Percentiles rank a stretch among this genome's conserved stretches.
phyloP scores from a whole-genome alignment of 2,329 filamentous ascomycete genomes.

The Fusarium annulatum region DNA sequence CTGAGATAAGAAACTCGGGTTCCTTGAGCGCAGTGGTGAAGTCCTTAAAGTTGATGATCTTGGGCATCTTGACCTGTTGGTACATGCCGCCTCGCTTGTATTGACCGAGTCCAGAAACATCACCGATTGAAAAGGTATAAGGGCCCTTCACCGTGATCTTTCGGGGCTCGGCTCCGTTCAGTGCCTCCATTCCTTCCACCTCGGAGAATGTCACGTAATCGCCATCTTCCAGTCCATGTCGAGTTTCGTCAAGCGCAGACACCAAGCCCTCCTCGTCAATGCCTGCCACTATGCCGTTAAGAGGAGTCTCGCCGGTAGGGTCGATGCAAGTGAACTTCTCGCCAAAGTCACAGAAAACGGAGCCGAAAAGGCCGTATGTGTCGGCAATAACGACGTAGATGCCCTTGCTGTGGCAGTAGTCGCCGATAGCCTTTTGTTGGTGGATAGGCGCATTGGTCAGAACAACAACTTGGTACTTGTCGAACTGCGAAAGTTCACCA shows the following conservation, averaged over 20 bases:
- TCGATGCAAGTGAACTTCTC: conserved; percentile 93
- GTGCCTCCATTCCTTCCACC: conserved; percentile 87
- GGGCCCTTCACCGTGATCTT: conserved; percentile 95
- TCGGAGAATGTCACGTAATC: conserved; percentile 97
- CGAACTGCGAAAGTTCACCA: conserved; percentile 81
- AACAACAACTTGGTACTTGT: conserved; percentile 92
- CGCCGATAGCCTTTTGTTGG: conserved; percentile 84
- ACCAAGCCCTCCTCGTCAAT: conserved; percentile 92
- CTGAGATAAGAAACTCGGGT: conserved; percentile 90
- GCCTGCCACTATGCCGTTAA: conserved; percentile 87
- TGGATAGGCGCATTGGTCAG: conserved; percentile 85
- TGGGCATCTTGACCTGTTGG: conserved; percentile 98
- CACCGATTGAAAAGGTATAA: conserved; percentile 97
- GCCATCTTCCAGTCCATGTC: conserved; percentile 94
- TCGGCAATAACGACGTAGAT: conserved; percentile 91
- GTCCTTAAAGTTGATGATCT: conserved; percentile 87
- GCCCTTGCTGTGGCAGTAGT: conserved; percentile 93
- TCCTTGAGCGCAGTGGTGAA: conserved; percentile 82
- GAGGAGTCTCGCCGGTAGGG: conserved; percentile 86
- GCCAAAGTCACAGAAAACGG: conserved; percentile 97
- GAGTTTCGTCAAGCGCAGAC: conserved; percentile 91
- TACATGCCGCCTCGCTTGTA: conserved; percentile 92
- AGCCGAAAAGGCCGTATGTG: conserved; percentile 93
- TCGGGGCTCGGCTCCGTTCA: conserved; percentile 85
- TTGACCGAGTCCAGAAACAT: conserved; percentile 85